Conservation (phyloP, 257 asterid genomes). For the Pogostemon cablin region DNA sequence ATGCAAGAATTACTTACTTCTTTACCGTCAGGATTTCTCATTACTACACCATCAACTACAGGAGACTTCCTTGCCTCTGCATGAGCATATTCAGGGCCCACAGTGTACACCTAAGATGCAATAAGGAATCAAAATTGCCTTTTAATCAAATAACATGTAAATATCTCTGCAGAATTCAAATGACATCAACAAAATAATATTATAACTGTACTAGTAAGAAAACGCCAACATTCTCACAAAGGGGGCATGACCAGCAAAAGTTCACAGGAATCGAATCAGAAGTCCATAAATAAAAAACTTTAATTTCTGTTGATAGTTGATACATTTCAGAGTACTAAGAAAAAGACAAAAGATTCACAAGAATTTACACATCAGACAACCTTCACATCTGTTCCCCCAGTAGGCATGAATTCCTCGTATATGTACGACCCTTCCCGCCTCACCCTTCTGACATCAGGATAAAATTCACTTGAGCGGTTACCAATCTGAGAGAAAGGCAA, state of each 20-base stretch:
- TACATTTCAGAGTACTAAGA: slow-evolving; percentile 1
- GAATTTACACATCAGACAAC: slow-evolving; percentile 41
- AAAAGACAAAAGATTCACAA: slow-evolving; percentile 10
- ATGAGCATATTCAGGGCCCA: slow-evolving; percentile 93
- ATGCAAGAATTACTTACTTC: slow-evolving; percentile 57
- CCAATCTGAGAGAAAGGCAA: slow-evolving; percentile 64
- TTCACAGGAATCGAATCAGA: slow-evolving; percentile 9
- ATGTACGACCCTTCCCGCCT: slow-evolving; percentile 99
- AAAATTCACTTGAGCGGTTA: slow-evolving; percentile 97
- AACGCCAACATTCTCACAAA: not conserved
- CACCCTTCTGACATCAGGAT: slow-evolving; percentile 95
- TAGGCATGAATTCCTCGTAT: slow-evolving; percentile 99
- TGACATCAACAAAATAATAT: slow-evolving; percentile 14
- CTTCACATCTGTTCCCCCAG: slow-evolving; percentile 99
- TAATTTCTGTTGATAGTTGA: slow-evolving; percentile 9
- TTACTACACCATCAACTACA: slow-evolving; percentile 96
- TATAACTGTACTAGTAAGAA: slow-evolving; percentile 5
- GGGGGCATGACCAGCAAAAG: slow-evolving; percentile 20
- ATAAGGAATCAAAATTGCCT: slow-evolving; percentile 4
- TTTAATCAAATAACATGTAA: slow-evolving; percentile 16
- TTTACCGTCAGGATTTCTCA: slow-evolving; percentile 96
- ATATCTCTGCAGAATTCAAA: slow-evolving; percentile 16
- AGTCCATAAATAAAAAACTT: slow-evolving; percentile 19
- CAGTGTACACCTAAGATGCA: slow-evolving; percentile 72
- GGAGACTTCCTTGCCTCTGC: slow-evolving; percentile 97